Conservation (phyloP, 495 filamentous ascomycete species). For the Friedmanniomyces simplex region DNA sequence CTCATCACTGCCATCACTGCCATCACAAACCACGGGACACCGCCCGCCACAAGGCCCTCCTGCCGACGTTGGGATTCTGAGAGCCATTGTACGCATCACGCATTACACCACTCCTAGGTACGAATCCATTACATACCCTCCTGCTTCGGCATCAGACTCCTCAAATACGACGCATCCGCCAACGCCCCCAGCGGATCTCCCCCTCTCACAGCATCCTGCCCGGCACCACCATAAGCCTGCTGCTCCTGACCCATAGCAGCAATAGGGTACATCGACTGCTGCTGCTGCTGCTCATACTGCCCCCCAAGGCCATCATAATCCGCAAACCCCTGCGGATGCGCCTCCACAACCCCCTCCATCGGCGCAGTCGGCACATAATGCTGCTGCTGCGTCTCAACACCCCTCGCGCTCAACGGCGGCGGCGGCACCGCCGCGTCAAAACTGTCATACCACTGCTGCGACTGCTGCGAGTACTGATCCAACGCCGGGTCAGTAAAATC, state of each 20-base stretch:
- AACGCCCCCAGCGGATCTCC: constrained; percentile 10
- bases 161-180: constrained; percentile 13
- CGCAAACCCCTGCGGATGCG: background rate
- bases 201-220: background rate
- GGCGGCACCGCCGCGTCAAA: background rate
- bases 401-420: background rate
- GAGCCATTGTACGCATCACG: too few species aligned
- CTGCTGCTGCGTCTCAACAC: background rate
- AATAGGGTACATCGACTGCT: background rate
- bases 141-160: constrained; percentile 4
- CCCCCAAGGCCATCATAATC: background rate
- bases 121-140: background rate
- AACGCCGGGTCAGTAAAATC: constrained; percentile 7
- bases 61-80: too few species aligned
- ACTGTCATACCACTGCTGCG: background rate
- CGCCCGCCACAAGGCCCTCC: too few species aligned
- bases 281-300: constrained; percentile 3
- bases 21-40: too few species aligned
- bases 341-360: constrained; percentile 1
- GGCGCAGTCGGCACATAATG: background rate
- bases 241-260: background rate
- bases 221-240: constrained; percentile 12
- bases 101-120: too few species aligned
- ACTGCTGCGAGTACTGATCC: background rate
- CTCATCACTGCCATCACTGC: too few species aligned